Conservation (phyloP, 2,329 filamentous ascomycete genomes). For the Sordariomycetes sp. region DNA sequence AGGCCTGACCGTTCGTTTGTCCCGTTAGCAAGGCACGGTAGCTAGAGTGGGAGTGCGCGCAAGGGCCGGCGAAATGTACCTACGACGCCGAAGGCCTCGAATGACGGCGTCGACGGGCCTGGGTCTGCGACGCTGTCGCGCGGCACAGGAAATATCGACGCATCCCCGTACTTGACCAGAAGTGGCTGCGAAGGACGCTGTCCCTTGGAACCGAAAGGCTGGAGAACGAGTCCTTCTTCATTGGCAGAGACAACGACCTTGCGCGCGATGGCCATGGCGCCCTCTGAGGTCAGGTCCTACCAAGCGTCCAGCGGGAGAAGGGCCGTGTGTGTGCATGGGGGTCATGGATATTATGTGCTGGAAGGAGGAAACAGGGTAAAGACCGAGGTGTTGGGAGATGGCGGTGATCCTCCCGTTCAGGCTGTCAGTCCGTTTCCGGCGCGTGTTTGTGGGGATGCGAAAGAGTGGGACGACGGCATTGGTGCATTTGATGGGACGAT, state of each 20-base stretch:
- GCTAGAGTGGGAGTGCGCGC: background rate
- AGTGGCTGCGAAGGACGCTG: slow-evolving; percentile 45
- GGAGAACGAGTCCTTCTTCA: slow-evolving; percentile 72
- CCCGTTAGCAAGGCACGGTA: background rate
- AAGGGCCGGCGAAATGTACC: slow-evolving; percentile 23
- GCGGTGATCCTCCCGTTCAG: background rate
- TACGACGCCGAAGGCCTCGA: slow-evolving; percentile 50
- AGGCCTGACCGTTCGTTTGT: slow-evolving; percentile 49
- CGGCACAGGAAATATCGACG: slow-evolving; percentile 29
- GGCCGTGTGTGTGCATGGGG: background rate
- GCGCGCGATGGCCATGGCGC: slow-evolving; percentile 42
- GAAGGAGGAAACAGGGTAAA: background rate
- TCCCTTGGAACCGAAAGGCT: slow-evolving; percentile 55
- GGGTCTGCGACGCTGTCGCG: slow-evolving; percentile 22
- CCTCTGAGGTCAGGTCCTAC: background rate
- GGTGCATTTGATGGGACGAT: background rate
- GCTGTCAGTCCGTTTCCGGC: slow-evolving; percentile 50
- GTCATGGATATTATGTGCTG: background rate
- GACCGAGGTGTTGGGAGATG: background rate
- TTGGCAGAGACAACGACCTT: slow-evolving; percentile 75
- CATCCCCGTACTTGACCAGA: slow-evolving; percentile 59
- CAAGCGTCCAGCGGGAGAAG: background rate
- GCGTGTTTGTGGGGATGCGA: background rate
- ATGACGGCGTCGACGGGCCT: slow-evolving; percentile 25
- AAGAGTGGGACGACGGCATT: background rate